These are phyloP conservation scores for Gossypium longicalyx DNA, from an alignment of 345 rosid genomes.

Conservation along the genomic window DNA sequence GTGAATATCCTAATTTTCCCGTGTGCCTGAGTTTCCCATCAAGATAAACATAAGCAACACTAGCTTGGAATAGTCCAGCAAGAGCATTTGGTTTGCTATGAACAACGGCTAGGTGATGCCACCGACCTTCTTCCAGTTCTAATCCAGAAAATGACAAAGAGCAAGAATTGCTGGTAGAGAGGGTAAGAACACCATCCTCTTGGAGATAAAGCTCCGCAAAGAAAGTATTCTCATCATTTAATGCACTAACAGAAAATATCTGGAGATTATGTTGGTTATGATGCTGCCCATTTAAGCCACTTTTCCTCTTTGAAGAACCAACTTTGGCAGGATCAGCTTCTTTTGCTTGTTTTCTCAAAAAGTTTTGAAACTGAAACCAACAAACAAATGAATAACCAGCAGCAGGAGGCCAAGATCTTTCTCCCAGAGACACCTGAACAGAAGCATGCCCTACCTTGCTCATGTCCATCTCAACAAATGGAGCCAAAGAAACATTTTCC, in stretches of 20 bases:
- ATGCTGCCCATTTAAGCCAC: constrained; percentile 43
- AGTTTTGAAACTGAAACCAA: constrained; percentile 91
- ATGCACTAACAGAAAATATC: constrained; percentile 91
- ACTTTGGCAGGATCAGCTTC: constrained; percentile 56
- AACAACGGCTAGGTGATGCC: constrained; percentile 99
- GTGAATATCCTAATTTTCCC: constrained; percentile 96
- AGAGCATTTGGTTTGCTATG: constrained; percentile 99
- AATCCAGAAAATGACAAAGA: constrained; percentile 88
- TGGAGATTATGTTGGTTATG: constrained; percentile 62
- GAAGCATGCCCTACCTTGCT: constrained; percentile 95
- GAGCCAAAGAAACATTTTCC: constrained; percentile 83
- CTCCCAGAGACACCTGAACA: constrained; percentile 94
- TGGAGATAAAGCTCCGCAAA: constrained; percentile 90
- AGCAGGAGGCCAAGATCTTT: constrained; percentile 99
- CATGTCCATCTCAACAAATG: constrained; percentile 97
- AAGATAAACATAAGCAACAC: constrained; percentile 92
- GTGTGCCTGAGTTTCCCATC: constrained; percentile 97
- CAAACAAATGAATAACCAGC: constrained; percentile 99
- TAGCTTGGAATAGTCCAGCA: constrained; percentile 98
- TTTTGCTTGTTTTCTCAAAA: constrained; percentile 59
- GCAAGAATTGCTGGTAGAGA: constrained; percentile 90
- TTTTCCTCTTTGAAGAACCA: constrained; percentile 46
- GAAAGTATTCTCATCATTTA: constrained; percentile 53
- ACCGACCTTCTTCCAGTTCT: constrained; percentile 89
- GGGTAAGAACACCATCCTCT: constrained; percentile 90